Base-by-base conservation (phyloP, 768 basidiomycete genomes). In the Udeniomyces megalosporus region DNA sequence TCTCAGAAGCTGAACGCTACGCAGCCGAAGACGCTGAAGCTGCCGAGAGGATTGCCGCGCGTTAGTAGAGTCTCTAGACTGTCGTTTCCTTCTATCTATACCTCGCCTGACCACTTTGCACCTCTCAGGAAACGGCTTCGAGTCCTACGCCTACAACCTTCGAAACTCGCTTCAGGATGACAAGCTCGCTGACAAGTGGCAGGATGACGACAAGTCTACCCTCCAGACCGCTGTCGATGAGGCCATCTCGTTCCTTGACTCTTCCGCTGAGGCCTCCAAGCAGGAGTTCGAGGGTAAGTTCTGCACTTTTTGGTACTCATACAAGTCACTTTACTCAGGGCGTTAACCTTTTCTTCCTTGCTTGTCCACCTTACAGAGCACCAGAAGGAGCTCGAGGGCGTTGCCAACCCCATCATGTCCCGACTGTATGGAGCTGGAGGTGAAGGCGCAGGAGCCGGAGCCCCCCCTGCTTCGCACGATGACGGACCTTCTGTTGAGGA, bases 91-190 rank as follows among this genome's bases (percentile, higher is more conserved):
- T 42, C 10, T 42, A 8, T 42, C 38, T 42, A 17, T n/a, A n/a
- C n/a, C 38, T 42, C 10, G 38, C 38, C 38, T 42, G 38, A 42
- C 38, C 38, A 8, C 17, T 42, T 42, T 17, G 10, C 38, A 42
- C 38, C 38, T 42, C 38, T 42, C 38, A 8, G 17, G 38, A 84
- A 97, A 96, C 76, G 82, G 78, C 49, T 81, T 96, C 71, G 92
- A 97, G 76, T 89, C 88, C 0, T 96, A 92, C 73, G 74, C 90
- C 6, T 96, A 93, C 82, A 92, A 90, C 77, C 83, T 97, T 61
- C 86, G 89, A 68, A 88, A 92, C 78, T 85, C 89, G 24, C 74
- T 93, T 62, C 49, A 47, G 48, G 35, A 71, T 26, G 58, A 60
- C 46, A 69, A 71, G 42, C 49, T 67, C 53, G 68, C 53, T 38